These are phyloP conservation scores for Filobasidium wieringae DNA, from an alignment of 768 basidiomycete genomes.

Conservation along the genomic window DNA sequence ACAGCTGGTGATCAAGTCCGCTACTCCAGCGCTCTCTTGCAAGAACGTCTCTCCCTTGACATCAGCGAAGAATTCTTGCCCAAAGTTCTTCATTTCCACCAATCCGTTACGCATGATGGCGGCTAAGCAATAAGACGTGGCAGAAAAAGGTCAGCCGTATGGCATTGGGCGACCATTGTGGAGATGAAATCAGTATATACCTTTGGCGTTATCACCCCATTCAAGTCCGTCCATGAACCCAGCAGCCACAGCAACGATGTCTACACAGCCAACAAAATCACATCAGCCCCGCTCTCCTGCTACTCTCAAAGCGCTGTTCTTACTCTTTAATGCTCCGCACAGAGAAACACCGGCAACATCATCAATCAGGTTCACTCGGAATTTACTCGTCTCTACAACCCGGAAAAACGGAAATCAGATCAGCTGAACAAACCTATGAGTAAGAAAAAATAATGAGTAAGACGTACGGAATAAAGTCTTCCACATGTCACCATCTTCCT, in stretches of 20 bases:
- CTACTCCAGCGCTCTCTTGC: constrained; percentile 43
- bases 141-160: not conserved
- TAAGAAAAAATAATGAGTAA: not conserved
- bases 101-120: constrained; percentile 46
- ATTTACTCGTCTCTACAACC: constrained; percentile 30
- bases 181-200: constrained; percentile 16
- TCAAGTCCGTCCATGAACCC: constrained; percentile 43
- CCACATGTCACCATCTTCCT: constrained; percentile 42
- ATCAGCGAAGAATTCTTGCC: constrained; percentile 42
- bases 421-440: not conserved
- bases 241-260: constrained; percentile 44
- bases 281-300: not conserved
- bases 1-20: constrained; percentile 45
- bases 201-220: constrained; percentile 43
- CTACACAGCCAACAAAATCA: not conserved
- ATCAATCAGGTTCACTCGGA: constrained; percentile 41
- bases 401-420: constrained; percentile 16
- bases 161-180: not conserved
- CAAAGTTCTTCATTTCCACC: constrained; percentile 44
- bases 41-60: constrained; percentile 42
- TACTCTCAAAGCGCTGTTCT: not conserved
- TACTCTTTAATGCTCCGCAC: constrained; percentile 44
- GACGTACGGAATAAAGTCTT: constrained; percentile 40
- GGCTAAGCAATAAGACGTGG: constrained; percentile 22
- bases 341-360: constrained; percentile 44